phyloP scores from a whole-genome alignment of 2,329 filamentous ascomycete genomes.

The Aspergillus alliaceus region DNA sequence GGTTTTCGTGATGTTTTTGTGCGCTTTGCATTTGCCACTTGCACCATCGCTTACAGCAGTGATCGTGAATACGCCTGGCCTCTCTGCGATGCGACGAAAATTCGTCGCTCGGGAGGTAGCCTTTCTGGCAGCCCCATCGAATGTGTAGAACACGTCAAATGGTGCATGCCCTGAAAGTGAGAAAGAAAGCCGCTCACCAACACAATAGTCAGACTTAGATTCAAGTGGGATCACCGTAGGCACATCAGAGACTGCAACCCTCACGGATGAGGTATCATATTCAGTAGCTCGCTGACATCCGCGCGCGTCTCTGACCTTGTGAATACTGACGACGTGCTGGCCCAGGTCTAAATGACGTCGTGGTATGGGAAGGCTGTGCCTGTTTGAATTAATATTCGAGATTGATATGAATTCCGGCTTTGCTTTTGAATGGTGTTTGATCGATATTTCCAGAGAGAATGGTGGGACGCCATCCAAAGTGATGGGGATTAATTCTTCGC shows the following conservation, averaged over 20 bases:
- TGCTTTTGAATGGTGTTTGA: constrained; percentile 83
- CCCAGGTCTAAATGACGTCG: constrained; percentile 81
- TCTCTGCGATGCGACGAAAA: constrained; percentile 91
- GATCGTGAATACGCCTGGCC: constrained; percentile 83
- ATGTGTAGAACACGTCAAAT: constrained; percentile 90
- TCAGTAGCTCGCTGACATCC: constrained; percentile 82
- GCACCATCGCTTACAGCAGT: constrained; percentile 84
- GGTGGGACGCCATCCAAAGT: constrained; percentile 79
- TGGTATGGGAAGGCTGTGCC: constrained; percentile 80
- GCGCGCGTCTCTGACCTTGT: constrained; percentile 81
- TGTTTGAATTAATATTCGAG: constrained; percentile 71
- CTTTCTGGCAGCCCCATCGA: constrained; percentile 74
- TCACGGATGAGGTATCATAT: constrained; percentile 70
- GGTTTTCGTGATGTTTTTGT: constrained; percentile 72
- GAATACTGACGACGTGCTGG: constrained; percentile 84
- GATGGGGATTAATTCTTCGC: constrained; percentile 86
- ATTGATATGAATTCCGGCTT: constrained; percentile 80
- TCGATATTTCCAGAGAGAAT: constrained; percentile 86
- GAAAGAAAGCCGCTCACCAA: constrained; percentile 91
- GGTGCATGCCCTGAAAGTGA: constrained; percentile 86
- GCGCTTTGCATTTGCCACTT: constrained; percentile 76
- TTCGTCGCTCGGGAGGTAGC: constrained; percentile 71
- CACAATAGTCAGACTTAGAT: constrained; percentile 83
- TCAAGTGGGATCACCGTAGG: constrained; percentile 88
- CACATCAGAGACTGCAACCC: constrained; percentile 89